Evolutionary conservation across 75 land plant genomes (phyloP), one percentile per base, ranked within the genome.

Genomic region (Ceratopteris richardii): DNA sequence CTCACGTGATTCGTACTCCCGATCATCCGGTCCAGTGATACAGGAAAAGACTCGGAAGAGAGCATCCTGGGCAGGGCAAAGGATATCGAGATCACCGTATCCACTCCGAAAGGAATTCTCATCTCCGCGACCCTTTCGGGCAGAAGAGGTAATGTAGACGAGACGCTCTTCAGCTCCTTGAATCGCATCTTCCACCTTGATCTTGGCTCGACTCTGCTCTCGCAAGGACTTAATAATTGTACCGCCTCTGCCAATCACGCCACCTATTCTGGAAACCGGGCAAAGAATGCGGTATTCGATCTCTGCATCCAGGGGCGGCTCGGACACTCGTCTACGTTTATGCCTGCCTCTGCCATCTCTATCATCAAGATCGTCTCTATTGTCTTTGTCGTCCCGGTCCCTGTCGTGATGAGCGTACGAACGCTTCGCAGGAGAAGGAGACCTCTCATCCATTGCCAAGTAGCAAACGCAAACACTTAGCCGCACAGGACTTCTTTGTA

Each of bases 141-240:
- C 72, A 24, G 68, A 29, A 51, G 76, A 75, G 0, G 60, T 48
- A 27, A 92, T 76, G 14, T 77, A 59, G 42, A 90, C 64, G 2
- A 93, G 72, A 64, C 98, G 77, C 55, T 93, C 98, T 31, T 90
- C 85, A 47, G 77, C 82, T 10, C 84, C 84, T 44, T 66, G 66
- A 16, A 90, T 69, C 12, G 58, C 47, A 51, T 93, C 98, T 66
- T 89, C 87, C 37, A 93, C 67, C 53, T 62, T 82, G 47, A 93
- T 72, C 61, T 60, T 76, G 5, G 83, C 96, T 33, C 87, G 83
- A 24, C 87, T 86, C 40, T 85, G 85, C 24, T 77, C 65, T 1
- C 82, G 69, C 19, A 93, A 67, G 51, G 71, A 65, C 7, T 73
- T 62, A 1, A 93, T 60, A 27, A 74, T 61, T 31, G 57, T 63